These are phyloP conservation scores for Globisporangium carolinianum DNA, from an alignment of 352 stramenopile species.

Conservation along the genomic window DNA sequence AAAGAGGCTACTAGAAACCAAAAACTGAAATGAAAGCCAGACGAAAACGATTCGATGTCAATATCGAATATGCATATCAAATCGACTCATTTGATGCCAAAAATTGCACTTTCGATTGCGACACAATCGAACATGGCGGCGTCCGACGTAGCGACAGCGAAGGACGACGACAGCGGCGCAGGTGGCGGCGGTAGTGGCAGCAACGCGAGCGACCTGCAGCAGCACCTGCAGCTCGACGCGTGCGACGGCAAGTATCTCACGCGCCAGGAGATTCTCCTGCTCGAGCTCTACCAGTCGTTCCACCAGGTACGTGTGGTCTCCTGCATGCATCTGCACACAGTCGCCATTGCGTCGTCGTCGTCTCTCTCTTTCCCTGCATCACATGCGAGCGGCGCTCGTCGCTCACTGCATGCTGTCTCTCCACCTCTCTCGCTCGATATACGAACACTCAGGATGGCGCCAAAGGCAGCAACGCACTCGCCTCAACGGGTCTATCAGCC, in stretches of 20 bases:
- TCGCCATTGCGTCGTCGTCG: neutral
- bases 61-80: too few species aligned
- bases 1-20: too few species aligned
- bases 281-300: conserved; percentile 55
- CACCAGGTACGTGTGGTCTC: conserved; percentile 9
- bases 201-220: conserved; percentile 34
- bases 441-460: conserved; percentile 2
- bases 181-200: conserved; percentile 11
- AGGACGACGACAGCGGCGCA: conserved; percentile 34
- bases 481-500: neutral
- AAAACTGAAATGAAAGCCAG: too few species aligned
- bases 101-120: too few species aligned
- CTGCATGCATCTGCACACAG: too few species aligned
- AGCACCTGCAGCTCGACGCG: conserved; percentile 68
- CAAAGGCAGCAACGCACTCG: neutral
- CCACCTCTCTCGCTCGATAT: neutral
- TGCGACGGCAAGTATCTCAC: conserved; percentile 72
- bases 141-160: conserved; percentile 10
- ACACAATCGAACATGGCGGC: too few species aligned
- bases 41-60: too few species aligned
- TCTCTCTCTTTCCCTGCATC: neutral
- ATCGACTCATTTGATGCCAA: too few species aligned
- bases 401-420: neutral
- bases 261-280: conserved; percentile 64
- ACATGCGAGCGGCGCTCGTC: neutral